Conservation (phyloP, 108 stramenopile species). For the Licmophora abbreviata region DNA sequence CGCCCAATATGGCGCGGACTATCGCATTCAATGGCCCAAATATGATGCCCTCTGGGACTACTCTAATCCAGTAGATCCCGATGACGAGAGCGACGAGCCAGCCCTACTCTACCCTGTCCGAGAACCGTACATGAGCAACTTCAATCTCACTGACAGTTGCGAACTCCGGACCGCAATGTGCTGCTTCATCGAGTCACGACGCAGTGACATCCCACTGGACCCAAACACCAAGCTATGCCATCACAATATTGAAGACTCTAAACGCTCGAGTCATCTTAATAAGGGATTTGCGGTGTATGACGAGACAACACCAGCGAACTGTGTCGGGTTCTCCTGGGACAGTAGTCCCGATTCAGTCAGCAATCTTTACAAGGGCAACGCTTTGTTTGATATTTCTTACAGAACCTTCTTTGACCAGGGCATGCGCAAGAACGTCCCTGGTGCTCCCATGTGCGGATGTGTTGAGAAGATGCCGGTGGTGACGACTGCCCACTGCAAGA, state of each 20-base stretch:
- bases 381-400: slow-evolving; percentile 29
- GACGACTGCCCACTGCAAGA: background rate
- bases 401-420: slow-evolving; percentile 17
- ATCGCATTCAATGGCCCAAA: slow-evolving; percentile 1
- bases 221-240: slow-evolving; percentile 3
- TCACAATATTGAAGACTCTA: background rate
- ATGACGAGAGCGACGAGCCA: too few species aligned
- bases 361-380: slow-evolving; percentile 14
- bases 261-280: background rate
- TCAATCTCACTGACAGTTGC: background rate
- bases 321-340: slow-evolving; percentile 34
- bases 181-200: background rate
- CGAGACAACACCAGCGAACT: slow-evolving; percentile 12
- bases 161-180: slow-evolving; percentile 6
- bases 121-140: slow-evolving; percentile 3
- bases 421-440: slow-evolving; percentile 28
- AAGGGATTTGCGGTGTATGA: slow-evolving; percentile 1
- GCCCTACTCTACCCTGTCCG: too few species aligned
- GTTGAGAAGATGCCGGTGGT: slow-evolving; percentile 15
- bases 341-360: background rate
- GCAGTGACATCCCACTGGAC: background rate
- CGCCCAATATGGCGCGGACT: background rate
- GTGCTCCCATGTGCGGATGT: slow-evolving; percentile 37
- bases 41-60: background rate
- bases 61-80: too few species aligned